Conservation (phyloP, 495 filamentous ascomycete species). For the Penicillium desertorum region DNA sequence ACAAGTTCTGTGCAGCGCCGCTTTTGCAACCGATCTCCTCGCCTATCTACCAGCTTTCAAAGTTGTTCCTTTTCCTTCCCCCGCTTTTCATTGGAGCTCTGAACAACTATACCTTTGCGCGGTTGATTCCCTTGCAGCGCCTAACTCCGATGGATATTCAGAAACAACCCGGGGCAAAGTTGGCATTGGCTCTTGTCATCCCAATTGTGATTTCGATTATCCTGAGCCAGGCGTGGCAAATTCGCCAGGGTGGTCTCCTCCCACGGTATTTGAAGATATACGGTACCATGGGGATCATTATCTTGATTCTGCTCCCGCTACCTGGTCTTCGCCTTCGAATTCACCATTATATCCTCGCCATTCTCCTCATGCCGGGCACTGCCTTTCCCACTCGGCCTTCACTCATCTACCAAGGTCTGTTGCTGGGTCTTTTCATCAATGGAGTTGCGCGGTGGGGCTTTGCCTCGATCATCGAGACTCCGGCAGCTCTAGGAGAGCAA, state of each 20-base stretch:
- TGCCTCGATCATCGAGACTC: constrained; percentile 84
- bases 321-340: constrained; percentile 86
- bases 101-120: constrained; percentile 79
- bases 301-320: constrained; percentile 64
- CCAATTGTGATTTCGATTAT: constrained; percentile 58
- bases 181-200: constrained; percentile 67
- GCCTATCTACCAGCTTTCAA: constrained; percentile 60
- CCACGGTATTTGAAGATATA: constrained; percentile 74
- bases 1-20: constrained; percentile 60
- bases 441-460: constrained; percentile 93
- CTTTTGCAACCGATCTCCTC: constrained; percentile 58
- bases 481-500: constrained; percentile 56
- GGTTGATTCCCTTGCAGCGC: constrained; percentile 75
- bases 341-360: constrained; percentile 91
- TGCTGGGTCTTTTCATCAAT: constrained; percentile 89
- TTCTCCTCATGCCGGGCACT: constrained; percentile 80
- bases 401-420: constrained; percentile 80
- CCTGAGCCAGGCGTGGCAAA: constrained; percentile 68
- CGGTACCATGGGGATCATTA: constrained; percentile 54
- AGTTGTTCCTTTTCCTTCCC: constrained; percentile 71
- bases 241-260: constrained; percentile 71
- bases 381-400: constrained; percentile 77
- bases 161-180: constrained; percentile 72
- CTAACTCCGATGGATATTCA: constrained; percentile 73
- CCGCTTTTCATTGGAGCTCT: constrained; percentile 76